Evolutionary conservation across 495 filamentous ascomycete genomes (phyloP).

Genomic region (Xylaria palmicola): DNA sequence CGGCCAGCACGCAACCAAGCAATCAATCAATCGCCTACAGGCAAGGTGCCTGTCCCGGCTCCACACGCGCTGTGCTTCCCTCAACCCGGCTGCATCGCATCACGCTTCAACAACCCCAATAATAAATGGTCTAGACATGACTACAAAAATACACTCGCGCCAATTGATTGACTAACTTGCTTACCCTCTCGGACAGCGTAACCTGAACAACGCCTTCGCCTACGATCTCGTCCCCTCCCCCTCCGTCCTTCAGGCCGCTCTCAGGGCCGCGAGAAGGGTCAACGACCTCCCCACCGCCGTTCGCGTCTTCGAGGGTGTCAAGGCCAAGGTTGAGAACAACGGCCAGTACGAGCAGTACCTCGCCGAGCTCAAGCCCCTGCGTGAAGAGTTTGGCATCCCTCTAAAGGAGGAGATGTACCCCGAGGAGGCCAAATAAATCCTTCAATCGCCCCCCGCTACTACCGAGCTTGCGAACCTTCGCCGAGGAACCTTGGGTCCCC

Average conservation of each 20-base stretch:
- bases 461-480: background rate
- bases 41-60: too few relatives aligned
- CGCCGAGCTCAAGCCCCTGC: conserved; percentile 82
- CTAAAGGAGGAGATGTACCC: conserved; percentile 96
- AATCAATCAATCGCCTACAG: too few relatives aligned
- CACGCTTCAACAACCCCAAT: background rate
- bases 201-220: conserved; percentile 99
- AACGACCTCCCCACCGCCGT: conserved; percentile 99
- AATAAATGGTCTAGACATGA: background rate
- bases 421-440: conserved; percentile 57
- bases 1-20: too few relatives aligned
- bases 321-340: conserved; percentile 98
- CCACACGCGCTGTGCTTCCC: conserved; percentile 6
- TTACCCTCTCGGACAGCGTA: conserved; percentile 61
- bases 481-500: background rate
- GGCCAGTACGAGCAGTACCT: conserved; percentile 98
- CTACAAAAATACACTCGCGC: background rate
- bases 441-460: background rate
- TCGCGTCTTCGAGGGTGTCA: conserved; percentile 97
- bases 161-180: conserved; percentile 10
- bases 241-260: conserved; percentile 85
- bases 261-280: conserved; percentile 88
- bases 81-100: conserved; percentile 14
- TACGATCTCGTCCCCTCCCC: conserved; percentile 98
- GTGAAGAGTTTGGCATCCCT: conserved; percentile 87